Evolutionary conservation across 345 rosid genomes (phyloP).

Genomic region (Atalantia buxifolia): DNA sequence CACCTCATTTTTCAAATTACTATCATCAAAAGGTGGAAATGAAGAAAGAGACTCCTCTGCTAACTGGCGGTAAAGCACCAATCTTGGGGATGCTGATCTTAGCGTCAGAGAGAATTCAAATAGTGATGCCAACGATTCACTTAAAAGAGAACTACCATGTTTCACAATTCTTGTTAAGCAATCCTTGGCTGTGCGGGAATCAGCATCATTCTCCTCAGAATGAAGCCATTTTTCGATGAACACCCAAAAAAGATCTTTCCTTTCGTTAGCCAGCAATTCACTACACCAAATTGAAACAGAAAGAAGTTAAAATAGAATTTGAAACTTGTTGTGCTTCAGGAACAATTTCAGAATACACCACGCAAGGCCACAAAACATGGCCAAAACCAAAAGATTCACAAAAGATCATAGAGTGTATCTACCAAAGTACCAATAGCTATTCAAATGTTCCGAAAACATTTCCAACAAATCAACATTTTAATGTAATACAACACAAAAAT

Average conservation of each 20-base stretch:
- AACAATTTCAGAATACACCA: neutral
- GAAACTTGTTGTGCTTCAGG: neutral
- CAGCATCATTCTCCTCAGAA: constrained; percentile 40
- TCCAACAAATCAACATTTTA: neutral
- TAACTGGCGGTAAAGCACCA: constrained; percentile 84
- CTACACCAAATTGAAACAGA: constrained; percentile 26
- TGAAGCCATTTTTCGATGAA: constrained; percentile 72
- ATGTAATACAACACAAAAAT: neutral
- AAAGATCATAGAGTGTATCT: neutral
- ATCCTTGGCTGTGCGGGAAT: constrained; percentile 67
- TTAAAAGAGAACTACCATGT: constrained; percentile 46
- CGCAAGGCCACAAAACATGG: neutral
- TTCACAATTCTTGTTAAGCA: constrained; percentile 61
- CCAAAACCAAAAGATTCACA: neutral
- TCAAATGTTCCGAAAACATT: neutral
- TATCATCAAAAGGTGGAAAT: constrained; percentile 62
- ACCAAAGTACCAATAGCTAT: neutral
- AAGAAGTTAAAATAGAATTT: neutral
- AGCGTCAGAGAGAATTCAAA: constrained; percentile 78
- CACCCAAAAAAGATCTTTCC: constrained; percentile 83
- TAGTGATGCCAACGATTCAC: constrained; percentile 58
- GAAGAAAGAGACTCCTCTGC: constrained; percentile 98
- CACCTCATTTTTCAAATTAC: constrained; percentile 19
- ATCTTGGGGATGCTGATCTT: constrained; percentile 87
- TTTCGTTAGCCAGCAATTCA: constrained; percentile 81